Base-by-base conservation (phyloP, 441 rosid genomes). In the Mallotus japonicus region DNA sequence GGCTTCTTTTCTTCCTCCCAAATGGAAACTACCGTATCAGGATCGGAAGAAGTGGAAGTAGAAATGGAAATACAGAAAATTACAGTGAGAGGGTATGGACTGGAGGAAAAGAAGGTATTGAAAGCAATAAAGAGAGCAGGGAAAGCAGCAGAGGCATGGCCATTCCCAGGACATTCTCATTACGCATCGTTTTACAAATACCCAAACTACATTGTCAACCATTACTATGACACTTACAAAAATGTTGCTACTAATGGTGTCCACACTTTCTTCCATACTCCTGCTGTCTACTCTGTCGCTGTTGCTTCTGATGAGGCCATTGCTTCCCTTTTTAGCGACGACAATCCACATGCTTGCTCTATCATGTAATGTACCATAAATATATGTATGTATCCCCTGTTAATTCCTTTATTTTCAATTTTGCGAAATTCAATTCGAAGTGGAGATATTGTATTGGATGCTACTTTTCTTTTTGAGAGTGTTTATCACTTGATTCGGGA, bases 141-240 rank as follows among this genome's bases (percentile, higher is more conserved):
- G 69, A 92, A 92, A 75, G 89, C 93, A 9, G 98, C 90, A 13
- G 98, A 89, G 85, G 86, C 82, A n/a, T 94, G 97, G 98, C 98
- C 97, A 17, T 92, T 89, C 75, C 95, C 92, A 0, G 91, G 92
- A 14, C 72, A 89, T 74, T 81, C 91, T 64, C 93, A 94, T 60
- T 86, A 78, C 63, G 78, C 96, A 0, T 92, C 98, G 1, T 92
- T 94, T 74, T 94, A 94, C 73, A 91, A 88, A 76, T 90, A 92
- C 57, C 98, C 98, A n/a, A 80, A 87, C 66, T 65, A 90, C 75
- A 78, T 90, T 42, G 86, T 88, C 73, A 87, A 87, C 87, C 96
- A 90, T 71, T 94, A 93, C 84, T 90, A 90, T 54, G 91, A 90
- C 73, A 74, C 82, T 2, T 79, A 84, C 75, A 87, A 77, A 59